Conservation (phyloP, 2,329 filamentous ascomycete species). For the Aureobasidium sp. region DNA sequence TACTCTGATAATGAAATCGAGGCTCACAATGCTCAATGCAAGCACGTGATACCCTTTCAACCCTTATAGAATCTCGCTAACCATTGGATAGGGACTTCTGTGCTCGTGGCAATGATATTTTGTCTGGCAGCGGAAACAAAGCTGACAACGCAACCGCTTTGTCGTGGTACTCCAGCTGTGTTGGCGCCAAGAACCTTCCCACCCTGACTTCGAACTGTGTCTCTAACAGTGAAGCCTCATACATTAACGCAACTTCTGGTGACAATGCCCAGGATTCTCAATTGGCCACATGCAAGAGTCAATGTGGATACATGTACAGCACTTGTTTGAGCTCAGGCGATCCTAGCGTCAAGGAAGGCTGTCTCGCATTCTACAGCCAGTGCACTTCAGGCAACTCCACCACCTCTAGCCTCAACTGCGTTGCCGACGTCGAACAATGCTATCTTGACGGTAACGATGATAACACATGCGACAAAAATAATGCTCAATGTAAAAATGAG, state of each 20-base stretch:
- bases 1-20: not conserved
- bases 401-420: not conserved
- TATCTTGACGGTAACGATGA: not conserved
- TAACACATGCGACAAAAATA: not conserved
- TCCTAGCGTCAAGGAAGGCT: not conserved
- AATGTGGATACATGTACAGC: not conserved
- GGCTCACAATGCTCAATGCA: not conserved
- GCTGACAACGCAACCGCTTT: not conserved
- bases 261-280: not conserved
- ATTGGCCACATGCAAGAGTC: not conserved
- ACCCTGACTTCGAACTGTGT: not conserved
- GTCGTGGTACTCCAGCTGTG: not conserved
- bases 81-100: not conserved
- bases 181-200: not conserved
- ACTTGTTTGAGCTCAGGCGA: not conserved
- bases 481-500: not conserved
- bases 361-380: not conserved
- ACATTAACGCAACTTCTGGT: not conserved
- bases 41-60: not conserved
- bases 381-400: constrained; percentile 1
- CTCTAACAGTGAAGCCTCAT: not conserved
- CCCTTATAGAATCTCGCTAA: no score
- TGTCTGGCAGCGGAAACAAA: not conserved
- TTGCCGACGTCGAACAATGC: not conserved
- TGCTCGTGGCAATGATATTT: not conserved